phyloP scores from a whole-genome alignment of 192 early-diverging fungal genomes.

The Coemansia sp. region DNA sequence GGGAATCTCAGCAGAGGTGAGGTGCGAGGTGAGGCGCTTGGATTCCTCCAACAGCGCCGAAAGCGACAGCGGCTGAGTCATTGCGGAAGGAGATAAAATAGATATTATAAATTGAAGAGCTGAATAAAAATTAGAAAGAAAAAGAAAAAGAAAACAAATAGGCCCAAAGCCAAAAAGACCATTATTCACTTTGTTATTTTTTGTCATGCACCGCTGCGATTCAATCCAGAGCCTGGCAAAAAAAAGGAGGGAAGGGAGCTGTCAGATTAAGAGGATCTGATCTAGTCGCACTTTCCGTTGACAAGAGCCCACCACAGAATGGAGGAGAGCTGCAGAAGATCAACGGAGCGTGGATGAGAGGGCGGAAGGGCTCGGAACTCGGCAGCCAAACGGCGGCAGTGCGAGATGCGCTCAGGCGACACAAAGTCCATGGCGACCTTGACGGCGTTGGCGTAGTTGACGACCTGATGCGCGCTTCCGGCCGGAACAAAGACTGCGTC shows the following conservation, averaged over 20 bases:
- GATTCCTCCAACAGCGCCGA: slow-evolving; percentile 71
- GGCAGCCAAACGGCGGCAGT: slow-evolving; percentile 47
- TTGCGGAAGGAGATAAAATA: slow-evolving; percentile 8
- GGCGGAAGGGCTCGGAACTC: slow-evolving; percentile 54
- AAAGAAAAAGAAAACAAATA: slow-evolving; percentile 4
- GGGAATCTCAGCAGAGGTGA: slow-evolving; percentile 67
- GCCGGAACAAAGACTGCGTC: slow-evolving; percentile 80
- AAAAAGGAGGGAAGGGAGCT: not conserved
- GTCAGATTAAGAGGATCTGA: not conserved
- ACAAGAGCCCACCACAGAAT: slow-evolving; percentile 52
- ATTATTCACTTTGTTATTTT: too few relatives aligned
- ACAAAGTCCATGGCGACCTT: slow-evolving; percentile 77
- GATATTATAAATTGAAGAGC: not conserved
- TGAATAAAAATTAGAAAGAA: slow-evolving; percentile 5
- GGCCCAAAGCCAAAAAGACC: not conserved
- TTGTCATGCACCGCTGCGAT: too few relatives aligned
- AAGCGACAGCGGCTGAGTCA: slow-evolving; percentile 23
- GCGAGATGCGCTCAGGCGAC: slow-evolving; percentile 59
- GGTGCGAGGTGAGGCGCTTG: slow-evolving; percentile 72
- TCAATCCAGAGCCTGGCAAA: not conserved
- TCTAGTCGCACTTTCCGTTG: not conserved
- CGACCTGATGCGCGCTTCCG: slow-evolving; percentile 75
- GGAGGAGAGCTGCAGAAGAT: slow-evolving; percentile 56
- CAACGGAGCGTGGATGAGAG: slow-evolving; percentile 44
- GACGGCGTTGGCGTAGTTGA: slow-evolving; percentile 64